Percentiles rank a stretch among this genome's conserved stretches.
Conservation (phyloP, 495 filamentous ascomycete genomes). For the Penicillium maclennaniae region DNA sequence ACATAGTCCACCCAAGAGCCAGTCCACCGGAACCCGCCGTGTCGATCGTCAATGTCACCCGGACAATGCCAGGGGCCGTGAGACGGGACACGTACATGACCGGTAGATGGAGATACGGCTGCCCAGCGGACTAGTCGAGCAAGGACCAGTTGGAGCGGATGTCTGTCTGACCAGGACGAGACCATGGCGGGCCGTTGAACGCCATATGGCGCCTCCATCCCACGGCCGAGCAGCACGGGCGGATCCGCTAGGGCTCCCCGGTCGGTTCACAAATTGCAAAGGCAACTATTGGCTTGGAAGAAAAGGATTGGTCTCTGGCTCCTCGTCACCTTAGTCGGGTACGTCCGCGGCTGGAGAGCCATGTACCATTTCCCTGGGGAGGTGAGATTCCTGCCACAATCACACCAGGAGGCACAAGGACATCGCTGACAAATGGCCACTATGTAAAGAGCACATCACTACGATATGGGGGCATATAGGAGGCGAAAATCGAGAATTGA, state of each 20-base stretch:
- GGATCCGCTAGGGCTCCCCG: conserved; percentile 14
- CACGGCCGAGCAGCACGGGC: conserved; percentile 21
- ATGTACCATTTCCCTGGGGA: background rate
- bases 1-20: conserved; percentile 17
- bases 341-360: background rate
- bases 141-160: background rate
- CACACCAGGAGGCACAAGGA: too few species aligned
- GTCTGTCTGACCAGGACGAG: conserved; percentile 4
- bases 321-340: background rate
- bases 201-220: conserved; percentile 16
- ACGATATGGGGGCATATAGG: background rate
- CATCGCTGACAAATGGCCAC: too few species aligned
- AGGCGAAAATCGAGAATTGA: background rate
- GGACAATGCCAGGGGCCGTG: background rate
- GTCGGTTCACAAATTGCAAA: background rate
- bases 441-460: background rate
- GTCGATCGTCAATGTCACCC: conserved; percentile 9
- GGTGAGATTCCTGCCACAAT: background rate
- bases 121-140: background rate
- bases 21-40: conserved; percentile 9
- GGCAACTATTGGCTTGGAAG: conserved; percentile 7
- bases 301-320: background rate
- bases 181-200: conserved; percentile 19
- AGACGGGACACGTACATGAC: background rate
- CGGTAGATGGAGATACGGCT: background rate